phyloP scores from a whole-genome alignment of 2,329 filamentous ascomycete genomes.

The Botrytis byssoidea region DNA sequence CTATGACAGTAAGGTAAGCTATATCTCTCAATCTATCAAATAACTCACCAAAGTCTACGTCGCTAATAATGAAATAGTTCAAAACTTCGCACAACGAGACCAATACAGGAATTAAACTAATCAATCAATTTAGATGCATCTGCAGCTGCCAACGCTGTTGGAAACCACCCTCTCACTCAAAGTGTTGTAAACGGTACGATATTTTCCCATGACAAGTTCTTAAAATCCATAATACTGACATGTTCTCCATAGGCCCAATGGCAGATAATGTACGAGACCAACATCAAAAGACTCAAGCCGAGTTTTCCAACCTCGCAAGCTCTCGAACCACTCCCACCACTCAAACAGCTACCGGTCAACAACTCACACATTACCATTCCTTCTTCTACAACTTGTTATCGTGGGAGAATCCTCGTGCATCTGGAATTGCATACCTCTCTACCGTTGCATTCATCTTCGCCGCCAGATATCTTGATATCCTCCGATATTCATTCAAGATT shows the following conservation, averaged over 20 bases:
- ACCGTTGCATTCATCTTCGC: slow-evolving; percentile 60
- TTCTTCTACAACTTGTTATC: slow-evolving; percentile 68
- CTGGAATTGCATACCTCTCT: slow-evolving; percentile 61
- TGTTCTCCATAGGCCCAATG: slow-evolving; percentile 50
- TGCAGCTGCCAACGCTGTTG: slow-evolving; percentile 36
- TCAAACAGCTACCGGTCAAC: slow-evolving; percentile 59
- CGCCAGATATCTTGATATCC: slow-evolving; percentile 62
- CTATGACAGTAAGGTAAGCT: slow-evolving; percentile 21
- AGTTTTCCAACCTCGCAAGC: slow-evolving; percentile 58
- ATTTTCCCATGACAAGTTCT: slow-evolving; percentile 13
- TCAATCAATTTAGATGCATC: slow-evolving; percentile 33
- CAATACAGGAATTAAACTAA: slow-evolving; percentile 25
- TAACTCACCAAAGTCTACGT: background rate
- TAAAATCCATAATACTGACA: slow-evolving; percentile 15
- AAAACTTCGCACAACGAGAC: background rate
- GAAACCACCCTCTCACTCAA: slow-evolving; percentile 39
- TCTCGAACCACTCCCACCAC: slow-evolving; percentile 54
- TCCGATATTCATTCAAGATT: slow-evolving; percentile 64
- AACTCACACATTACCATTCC: slow-evolving; percentile 67
- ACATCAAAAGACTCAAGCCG: slow-evolving; percentile 52
- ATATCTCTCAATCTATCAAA: background rate
- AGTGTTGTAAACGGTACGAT: slow-evolving; percentile 37
- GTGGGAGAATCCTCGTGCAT: slow-evolving; percentile 67
- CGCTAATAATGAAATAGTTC: slow-evolving; percentile 18
- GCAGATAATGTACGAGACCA: slow-evolving; percentile 59